These are phyloP conservation scores for Volvariella surrecta DNA, from an alignment of 1,284 basidiomycete species.

Conservation along the genomic window DNA sequence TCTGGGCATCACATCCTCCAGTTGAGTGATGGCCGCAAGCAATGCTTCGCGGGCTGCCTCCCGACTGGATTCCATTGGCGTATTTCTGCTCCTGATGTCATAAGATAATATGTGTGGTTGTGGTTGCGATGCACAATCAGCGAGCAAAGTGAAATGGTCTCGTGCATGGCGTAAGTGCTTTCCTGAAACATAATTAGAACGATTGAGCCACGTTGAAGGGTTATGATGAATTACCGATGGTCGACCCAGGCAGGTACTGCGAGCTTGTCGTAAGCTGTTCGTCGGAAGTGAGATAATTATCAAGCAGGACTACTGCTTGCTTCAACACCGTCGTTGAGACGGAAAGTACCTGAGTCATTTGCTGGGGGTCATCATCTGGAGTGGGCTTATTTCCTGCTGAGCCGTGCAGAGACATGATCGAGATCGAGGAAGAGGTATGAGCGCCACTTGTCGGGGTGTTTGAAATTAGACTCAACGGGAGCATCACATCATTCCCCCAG, in stretches of 20 bases:
- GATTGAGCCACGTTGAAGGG: slow-evolving; percentile 3
- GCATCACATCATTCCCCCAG: no score
- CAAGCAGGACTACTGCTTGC: slow-evolving; percentile 65
- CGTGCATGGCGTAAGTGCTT: slow-evolving; percentile 78
- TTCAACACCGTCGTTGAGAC: slow-evolving; percentile 57
- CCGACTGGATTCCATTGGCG: slow-evolving; percentile 70
- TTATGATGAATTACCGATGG: slow-evolving; percentile 48
- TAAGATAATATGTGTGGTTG: slow-evolving; percentile 59
- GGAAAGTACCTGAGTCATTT: slow-evolving; percentile 43
- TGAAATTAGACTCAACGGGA: no score
- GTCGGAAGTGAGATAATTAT: slow-evolving; percentile 54
- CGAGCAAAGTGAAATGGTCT: slow-evolving; percentile 67
- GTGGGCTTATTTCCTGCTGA: not conserved
- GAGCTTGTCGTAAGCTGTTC: slow-evolving; percentile 61
- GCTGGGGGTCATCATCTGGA: slow-evolving; percentile 9
- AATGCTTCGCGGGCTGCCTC: slow-evolving; percentile 50
- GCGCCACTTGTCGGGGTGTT: no score
- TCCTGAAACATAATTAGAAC: slow-evolving; percentile 32
- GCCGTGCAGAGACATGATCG: slow-evolving; percentile 13
- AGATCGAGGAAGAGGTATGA: not conserved
- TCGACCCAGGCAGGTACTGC: slow-evolving; percentile 69
- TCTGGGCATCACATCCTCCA: slow-evolving; percentile 44
- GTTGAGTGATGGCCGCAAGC: slow-evolving; percentile 41
- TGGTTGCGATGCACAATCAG: slow-evolving; percentile 42
- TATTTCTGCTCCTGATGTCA: slow-evolving; percentile 66